phyloP scores from a whole-genome alignment of 1,284 basidiomycete species.

The Papiliotrema fonsecae region DNA sequence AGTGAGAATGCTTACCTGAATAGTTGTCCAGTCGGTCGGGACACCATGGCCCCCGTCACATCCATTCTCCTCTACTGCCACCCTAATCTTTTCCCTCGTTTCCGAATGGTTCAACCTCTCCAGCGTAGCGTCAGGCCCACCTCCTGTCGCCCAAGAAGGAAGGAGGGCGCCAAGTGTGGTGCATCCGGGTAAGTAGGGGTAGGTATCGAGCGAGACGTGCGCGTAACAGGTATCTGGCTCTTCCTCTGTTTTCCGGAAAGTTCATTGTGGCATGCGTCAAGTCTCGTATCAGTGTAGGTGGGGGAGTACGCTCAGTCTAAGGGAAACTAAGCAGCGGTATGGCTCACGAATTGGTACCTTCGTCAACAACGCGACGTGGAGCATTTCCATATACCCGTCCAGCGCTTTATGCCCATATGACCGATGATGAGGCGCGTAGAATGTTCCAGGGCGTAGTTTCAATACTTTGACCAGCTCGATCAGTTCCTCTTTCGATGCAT shows the following conservation, averaged over 20 bases:
- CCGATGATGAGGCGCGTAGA: slow-evolving; percentile 45
- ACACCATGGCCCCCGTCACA: slow-evolving; percentile 47
- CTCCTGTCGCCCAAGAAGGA: slow-evolving; percentile 39
- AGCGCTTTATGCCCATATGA: slow-evolving; percentile 39
- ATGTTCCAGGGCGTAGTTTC: slow-evolving; percentile 30
- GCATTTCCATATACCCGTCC: slow-evolving; percentile 42
- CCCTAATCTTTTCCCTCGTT: slow-evolving; percentile 32
- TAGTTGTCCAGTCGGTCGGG: slow-evolving; percentile 40
- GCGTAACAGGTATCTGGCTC: slow-evolving; percentile 35
- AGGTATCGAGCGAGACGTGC: slow-evolving; percentile 43
- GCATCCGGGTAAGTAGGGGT: slow-evolving; percentile 44
- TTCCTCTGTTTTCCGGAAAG: slow-evolving; percentile 40
- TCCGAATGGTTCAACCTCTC: slow-evolving; percentile 25
- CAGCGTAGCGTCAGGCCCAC: slow-evolving; percentile 37
- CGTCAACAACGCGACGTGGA: no score
- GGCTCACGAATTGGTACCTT: no score
- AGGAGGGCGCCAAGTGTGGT: slow-evolving; percentile 42
- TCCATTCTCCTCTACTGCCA: slow-evolving; percentile 36
- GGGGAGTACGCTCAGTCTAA: no score
- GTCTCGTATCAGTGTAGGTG: slow-evolving; percentile 18
- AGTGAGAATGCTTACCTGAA: slow-evolving; percentile 27
- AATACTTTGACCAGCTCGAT: slow-evolving; percentile 29
- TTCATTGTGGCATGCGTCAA: slow-evolving; percentile 47
- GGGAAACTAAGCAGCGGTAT: no score
- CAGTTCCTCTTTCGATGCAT: slow-evolving; percentile 42